Evolutionary conservation across 441 rosid genomes (phyloP).

Genomic region (Aquilaria agallochum): DNA sequence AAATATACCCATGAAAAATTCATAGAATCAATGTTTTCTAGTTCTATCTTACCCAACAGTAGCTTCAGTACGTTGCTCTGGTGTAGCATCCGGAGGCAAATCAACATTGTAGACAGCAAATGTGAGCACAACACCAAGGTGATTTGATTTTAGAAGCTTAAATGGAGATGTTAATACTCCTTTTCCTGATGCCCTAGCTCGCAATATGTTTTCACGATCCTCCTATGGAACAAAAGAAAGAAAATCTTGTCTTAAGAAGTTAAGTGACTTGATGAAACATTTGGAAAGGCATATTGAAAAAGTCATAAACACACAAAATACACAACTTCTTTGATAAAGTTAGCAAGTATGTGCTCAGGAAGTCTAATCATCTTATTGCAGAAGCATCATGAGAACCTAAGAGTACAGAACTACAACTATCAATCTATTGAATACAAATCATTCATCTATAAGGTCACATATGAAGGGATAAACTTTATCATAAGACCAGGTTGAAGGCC

Average conservation of each 20-base stretch:
- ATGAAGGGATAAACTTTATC: too few relatives aligned
- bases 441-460: too few relatives aligned
- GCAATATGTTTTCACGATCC: constrained; percentile 89
- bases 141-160: constrained; percentile 89
- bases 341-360: too few relatives aligned
- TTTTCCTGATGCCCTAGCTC: constrained; percentile 95
- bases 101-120: constrained; percentile 80
- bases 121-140: constrained; percentile 88
- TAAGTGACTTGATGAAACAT: constrained; percentile 12
- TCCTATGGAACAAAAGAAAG: constrained; percentile 43
- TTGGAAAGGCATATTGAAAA: neutral
- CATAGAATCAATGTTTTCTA: constrained; percentile 3
- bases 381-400: too few relatives aligned
- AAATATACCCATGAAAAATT: constrained; percentile 1
- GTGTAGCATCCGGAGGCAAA: constrained; percentile 68
- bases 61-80: constrained; percentile 67
- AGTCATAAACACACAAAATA: neutral
- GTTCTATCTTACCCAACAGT: constrained; percentile 63
- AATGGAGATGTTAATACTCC: constrained; percentile 97
- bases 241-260: constrained; percentile 15
- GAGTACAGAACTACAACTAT: too few relatives aligned
- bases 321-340: neutral
- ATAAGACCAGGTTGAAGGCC: too few relatives aligned
- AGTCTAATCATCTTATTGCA: too few relatives aligned
- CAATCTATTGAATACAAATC: too few relatives aligned